A percentile compares a stretch with the other conserved stretches of the same genome.
Evolutionary conservation across 2,329 filamentous ascomycete species (phyloP).

Genomic region (Mycogone perniciosa): DNA sequence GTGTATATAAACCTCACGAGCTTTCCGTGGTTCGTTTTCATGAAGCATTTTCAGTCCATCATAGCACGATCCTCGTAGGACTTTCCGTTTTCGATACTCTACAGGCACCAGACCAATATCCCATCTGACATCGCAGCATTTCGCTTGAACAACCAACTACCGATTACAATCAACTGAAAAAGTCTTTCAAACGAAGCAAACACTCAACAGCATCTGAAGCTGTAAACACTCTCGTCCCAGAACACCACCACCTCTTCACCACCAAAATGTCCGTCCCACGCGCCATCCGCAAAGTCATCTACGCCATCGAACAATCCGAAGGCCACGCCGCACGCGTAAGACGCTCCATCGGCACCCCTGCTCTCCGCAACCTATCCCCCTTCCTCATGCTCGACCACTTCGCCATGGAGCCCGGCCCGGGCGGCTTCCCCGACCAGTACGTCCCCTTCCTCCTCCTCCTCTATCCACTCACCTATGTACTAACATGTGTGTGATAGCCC

Average conservation of each 20-base stretch:
- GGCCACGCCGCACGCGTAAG: slow-evolving; percentile 83
- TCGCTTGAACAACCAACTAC: not conserved
- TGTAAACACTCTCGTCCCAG: not conserved
- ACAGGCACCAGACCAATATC: slow-evolving; percentile 15
- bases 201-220: not conserved
- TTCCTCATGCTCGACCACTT: slow-evolving; percentile 98
- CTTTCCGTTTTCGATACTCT: slow-evolving; percentile 23
- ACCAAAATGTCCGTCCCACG: slow-evolving; percentile 62
- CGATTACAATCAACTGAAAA: not conserved
- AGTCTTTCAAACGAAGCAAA: not conserved
- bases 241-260: slow-evolving; percentile 13
- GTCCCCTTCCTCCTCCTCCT: slow-evolving; percentile 13
- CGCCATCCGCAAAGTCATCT: slow-evolving; percentile 74
- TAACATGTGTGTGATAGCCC: slow-evolving; percentile 27
- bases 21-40: slow-evolving; percentile 13
- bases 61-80: slow-evolving; percentile 23
- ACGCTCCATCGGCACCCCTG: slow-evolving; percentile 77
- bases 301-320: slow-evolving; percentile 79
- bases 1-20: slow-evolving; percentile 5
- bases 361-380: slow-evolving; percentile 79
- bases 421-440: slow-evolving; percentile 82
- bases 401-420: slow-evolving; percentile 61
- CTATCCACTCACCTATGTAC: not conserved
- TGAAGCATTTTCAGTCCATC: slow-evolving; percentile 27
- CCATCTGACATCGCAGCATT: not conserved